Conservation (phyloP, 352 stramenopile species). For the Pythium scleroteichum region DNA sequence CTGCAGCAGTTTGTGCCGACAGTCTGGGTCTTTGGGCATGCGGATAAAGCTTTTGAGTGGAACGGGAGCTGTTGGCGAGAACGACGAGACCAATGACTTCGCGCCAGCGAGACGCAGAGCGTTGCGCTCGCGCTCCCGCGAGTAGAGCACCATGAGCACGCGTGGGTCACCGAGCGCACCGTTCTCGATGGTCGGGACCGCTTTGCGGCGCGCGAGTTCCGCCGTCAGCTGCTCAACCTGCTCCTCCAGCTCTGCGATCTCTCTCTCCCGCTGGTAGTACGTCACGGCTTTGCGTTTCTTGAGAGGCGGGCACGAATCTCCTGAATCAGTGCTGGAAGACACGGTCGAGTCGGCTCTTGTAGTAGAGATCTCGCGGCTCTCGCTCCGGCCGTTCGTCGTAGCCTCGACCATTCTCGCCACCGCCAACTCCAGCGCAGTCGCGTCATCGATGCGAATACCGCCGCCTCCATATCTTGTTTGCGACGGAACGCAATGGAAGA, state of each 20-base stretch:
- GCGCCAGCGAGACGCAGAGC: neutral
- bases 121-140: neutral
- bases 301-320: neutral
- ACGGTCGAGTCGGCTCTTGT: too few species aligned
- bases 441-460: too few species aligned
- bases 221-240: constrained; percentile 2
- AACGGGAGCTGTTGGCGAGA: neutral
- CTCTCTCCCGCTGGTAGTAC: constrained; percentile 8
- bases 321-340: too few species aligned
- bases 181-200: neutral
- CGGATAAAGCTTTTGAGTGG: constrained; percentile 7
- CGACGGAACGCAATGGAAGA: too few species aligned
- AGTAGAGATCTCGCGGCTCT: too few species aligned
- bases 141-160: neutral
- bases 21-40: neutral
- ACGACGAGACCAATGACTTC: constrained; percentile 1
- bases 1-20: neutral
- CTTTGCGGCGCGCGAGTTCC: neutral
- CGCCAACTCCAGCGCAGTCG: too few species aligned
- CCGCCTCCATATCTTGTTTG: too few species aligned
- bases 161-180: neutral
- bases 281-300: constrained; percentile 15
- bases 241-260: constrained; percentile 7
- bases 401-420: too few species aligned
- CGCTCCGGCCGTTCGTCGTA: too few species aligned